Conservation (phyloP, 2,329 filamentous ascomycete genomes). For the Cercospora canescens region DNA sequence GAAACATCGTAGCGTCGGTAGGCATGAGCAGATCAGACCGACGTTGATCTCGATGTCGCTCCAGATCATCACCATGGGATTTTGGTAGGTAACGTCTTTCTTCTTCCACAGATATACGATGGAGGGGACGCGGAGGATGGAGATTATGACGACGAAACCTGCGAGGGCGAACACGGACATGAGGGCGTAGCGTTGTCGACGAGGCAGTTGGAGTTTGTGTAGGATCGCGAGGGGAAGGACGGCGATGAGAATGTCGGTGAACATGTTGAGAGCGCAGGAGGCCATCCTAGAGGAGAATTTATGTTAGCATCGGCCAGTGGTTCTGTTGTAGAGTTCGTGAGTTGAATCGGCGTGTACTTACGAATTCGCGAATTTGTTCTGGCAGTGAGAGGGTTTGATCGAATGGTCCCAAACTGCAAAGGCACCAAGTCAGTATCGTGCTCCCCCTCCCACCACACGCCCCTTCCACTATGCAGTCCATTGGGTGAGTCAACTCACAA, state of each 20-base stretch:
- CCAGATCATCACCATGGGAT: constrained; percentile 36
- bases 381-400: constrained; percentile 8
- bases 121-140: constrained; percentile 33
- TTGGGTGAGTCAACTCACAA: too few species aligned
- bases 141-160: constrained; percentile 34
- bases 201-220: constrained; percentile 34
- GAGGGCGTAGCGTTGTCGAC: constrained; percentile 34
- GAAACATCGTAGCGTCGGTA: constrained; percentile 38
- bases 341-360: neutral
- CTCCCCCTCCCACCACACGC: constrained; percentile 31
- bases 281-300: constrained; percentile 26
- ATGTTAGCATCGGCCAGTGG: neutral
- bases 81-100: constrained; percentile 31
- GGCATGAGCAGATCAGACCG: constrained; percentile 38
- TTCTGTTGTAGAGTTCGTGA: too few species aligned
- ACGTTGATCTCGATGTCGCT: constrained; percentile 37
- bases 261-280: constrained; percentile 38
- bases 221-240: constrained; percentile 37
- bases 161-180: constrained; percentile 38
- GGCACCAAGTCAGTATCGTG: constrained; percentile 9
- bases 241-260: constrained; percentile 39
- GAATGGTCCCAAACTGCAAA: constrained; percentile 20
- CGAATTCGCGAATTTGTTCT: constrained; percentile 18
- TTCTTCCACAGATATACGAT: constrained; percentile 27
- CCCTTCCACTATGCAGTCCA: too few species aligned